phyloP scores from a whole-genome alignment of 768 basidiomycete species.

The Tricholoma matsutake region DNA sequence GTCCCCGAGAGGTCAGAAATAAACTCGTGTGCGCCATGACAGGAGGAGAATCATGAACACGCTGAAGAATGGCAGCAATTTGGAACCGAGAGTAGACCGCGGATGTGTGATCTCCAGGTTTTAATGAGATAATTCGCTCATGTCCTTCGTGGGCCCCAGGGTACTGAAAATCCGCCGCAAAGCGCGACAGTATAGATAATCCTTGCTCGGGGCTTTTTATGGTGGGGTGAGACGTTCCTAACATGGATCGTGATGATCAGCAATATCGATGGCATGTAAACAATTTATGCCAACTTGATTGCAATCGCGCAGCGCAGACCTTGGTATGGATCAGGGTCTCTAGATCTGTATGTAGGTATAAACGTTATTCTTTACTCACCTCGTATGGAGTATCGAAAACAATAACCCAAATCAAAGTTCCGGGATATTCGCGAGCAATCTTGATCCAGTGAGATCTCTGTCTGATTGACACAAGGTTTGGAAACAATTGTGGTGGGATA shows the following conservation, averaged over 20 bases:
- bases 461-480: constrained; percentile 30
- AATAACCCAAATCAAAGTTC: constrained; percentile 65
- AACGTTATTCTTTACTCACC: constrained; percentile 37
- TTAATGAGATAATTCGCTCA: constrained; percentile 52
- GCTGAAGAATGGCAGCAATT: constrained; percentile 49
- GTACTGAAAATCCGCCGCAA: constrained; percentile 55
- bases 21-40: constrained; percentile 18
- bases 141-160: constrained; percentile 63
- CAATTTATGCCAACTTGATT: constrained; percentile 44
- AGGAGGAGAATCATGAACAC: constrained; percentile 44
- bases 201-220: constrained; percentile 61
- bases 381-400: constrained; percentile 77
- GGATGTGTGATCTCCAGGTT: constrained; percentile 38
- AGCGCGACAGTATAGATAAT: constrained; percentile 58
- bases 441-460: constrained; percentile 74
- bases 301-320: constrained; percentile 62
- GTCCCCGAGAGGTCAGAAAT: constrained; percentile 18
- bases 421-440: constrained; percentile 66
- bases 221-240: constrained; percentile 75
- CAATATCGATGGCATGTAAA: constrained; percentile 1
- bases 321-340: constrained; percentile 28
- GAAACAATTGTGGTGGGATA: constrained; percentile 9
- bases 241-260: constrained; percentile 13
- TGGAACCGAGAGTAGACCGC: constrained; percentile 50
- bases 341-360: not conserved